A percentile compares a stretch with the other conserved stretches of the same genome.
phyloP scores from a whole-genome alignment of 345 rosid genomes.

The Bruguiera parviflora region DNA sequence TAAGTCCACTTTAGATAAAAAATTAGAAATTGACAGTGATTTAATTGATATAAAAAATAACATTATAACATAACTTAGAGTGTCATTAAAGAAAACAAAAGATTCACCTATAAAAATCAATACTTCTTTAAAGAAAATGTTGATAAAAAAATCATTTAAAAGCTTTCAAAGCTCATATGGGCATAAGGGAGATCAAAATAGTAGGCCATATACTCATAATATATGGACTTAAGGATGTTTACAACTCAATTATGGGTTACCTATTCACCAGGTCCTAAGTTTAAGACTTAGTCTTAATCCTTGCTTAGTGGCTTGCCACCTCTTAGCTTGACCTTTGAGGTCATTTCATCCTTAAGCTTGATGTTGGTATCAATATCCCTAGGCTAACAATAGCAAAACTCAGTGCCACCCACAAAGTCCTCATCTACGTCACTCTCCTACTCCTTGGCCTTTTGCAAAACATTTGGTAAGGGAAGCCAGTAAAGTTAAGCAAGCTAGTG shows the following conservation, averaged over 20 bases:
- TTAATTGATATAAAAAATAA: no score
- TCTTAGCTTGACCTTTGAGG: conserved; percentile 11
- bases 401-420: conserved; percentile 24
- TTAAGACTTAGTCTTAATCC: conserved; percentile 36
- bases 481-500: conserved; percentile 30
- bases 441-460: conserved; percentile 25
- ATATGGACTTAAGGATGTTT: conserved; percentile 25
- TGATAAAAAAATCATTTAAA: background rate
- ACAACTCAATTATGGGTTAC: conserved; percentile 25
- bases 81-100: background rate
- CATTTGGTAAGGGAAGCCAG: conserved; percentile 22
- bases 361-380: no score
- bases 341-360: conserved; percentile 27
- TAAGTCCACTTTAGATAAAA: no score
- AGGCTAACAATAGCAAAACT: conserved; percentile 18
- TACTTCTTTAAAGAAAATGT: background rate
- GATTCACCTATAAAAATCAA: background rate
- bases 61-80: no score
- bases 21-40: no score
- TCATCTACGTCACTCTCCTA: conserved; percentile 28
- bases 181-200: conserved; percentile 23
- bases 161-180: background rate
- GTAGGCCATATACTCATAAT: conserved; percentile 17
- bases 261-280: conserved; percentile 41
- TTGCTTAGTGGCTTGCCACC: conserved; percentile 28